Evolutionary conservation across 495 filamentous ascomycete genomes (phyloP).

Genomic region (Daldinia decipiens): DNA sequence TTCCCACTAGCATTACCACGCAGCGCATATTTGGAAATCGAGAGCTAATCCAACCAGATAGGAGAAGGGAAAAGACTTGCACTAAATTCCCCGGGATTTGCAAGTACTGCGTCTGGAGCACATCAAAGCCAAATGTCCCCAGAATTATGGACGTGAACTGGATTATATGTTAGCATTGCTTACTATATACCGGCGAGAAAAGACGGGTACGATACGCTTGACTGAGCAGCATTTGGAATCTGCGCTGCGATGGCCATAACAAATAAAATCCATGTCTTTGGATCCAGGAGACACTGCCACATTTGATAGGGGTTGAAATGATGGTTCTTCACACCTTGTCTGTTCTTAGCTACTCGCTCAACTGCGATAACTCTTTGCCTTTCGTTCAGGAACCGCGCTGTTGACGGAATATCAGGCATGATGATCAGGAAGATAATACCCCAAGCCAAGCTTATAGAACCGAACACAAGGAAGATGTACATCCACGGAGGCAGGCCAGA

Average conservation of each 20-base stretch:
- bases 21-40: conserved; percentile 54
- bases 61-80: conserved; percentile 53
- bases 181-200: background rate
- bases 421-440: conserved; percentile 64
- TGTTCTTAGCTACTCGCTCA: conserved; percentile 63
- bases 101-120: conserved; percentile 64
- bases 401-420: conserved; percentile 68
- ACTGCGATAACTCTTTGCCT: conserved; percentile 63
- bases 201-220: conserved; percentile 52
- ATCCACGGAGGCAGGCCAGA: conserved; percentile 55
- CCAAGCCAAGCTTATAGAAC: conserved; percentile 63
- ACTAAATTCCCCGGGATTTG: conserved; percentile 59
- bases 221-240: conserved; percentile 59
- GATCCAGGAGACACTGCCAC: conserved; percentile 67
- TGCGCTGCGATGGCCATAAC: conserved; percentile 55
- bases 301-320: conserved; percentile 60
- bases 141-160: conserved; percentile 59
- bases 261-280: conserved; percentile 63
- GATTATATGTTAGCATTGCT: conserved; percentile 3
- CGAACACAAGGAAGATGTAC: conserved; percentile 61
- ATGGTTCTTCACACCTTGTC: conserved; percentile 71
- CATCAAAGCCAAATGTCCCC: conserved; percentile 64
- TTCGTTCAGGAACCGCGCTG: conserved; percentile 61
- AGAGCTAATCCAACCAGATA: conserved; percentile 53
- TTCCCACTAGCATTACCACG: conserved; percentile 52